A percentile compares a stretch with the other conserved stretches of the same genome.
These are phyloP conservation scores for Trifolium fragiferum DNA, from an alignment of 306 rosid genomes.

Conservation along the genomic window DNA sequence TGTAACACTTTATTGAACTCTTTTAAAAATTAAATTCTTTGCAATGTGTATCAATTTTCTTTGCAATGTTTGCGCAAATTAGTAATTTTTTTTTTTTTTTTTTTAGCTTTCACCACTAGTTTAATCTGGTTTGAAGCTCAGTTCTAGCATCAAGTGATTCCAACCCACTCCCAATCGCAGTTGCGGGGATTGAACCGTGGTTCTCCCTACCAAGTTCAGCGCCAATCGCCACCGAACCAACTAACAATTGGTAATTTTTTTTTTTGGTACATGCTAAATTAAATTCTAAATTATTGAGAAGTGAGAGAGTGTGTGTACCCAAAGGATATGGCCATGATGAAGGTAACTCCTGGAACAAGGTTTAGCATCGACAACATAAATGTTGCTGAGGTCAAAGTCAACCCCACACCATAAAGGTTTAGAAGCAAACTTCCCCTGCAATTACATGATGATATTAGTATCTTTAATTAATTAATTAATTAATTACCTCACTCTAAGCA, in stretches of 20 bases:
- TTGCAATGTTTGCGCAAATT: background rate
- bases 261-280: too few species aligned
- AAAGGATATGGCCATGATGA: constrained; percentile 45
- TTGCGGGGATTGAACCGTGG: too few species aligned
- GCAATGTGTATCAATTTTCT: background rate
- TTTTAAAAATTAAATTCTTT: too few species aligned
- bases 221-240: too few species aligned
- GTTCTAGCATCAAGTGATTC: too few species aligned
- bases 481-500: background rate
- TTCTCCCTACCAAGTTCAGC: too few species aligned
- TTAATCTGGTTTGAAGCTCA: too few species aligned
- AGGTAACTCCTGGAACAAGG: constrained; percentile 61
- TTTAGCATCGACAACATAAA: constrained; percentile 54
- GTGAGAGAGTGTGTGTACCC: background rate
- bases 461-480: background rate
- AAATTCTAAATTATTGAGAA: background rate
- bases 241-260: too few species aligned
- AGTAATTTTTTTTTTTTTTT: too few species aligned
- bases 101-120: too few species aligned
- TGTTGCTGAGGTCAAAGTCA: constrained; percentile 56
- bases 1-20: too few species aligned
- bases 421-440: constrained; percentile 56
- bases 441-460: background rate
- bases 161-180: too few species aligned
- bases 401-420: constrained; percentile 46